A percentile compares a stretch with the other conserved stretches of the same genome.
Evolutionary conservation across 768 basidiomycete genomes (phyloP).

Genomic region (Mycena vitilis): DNA sequence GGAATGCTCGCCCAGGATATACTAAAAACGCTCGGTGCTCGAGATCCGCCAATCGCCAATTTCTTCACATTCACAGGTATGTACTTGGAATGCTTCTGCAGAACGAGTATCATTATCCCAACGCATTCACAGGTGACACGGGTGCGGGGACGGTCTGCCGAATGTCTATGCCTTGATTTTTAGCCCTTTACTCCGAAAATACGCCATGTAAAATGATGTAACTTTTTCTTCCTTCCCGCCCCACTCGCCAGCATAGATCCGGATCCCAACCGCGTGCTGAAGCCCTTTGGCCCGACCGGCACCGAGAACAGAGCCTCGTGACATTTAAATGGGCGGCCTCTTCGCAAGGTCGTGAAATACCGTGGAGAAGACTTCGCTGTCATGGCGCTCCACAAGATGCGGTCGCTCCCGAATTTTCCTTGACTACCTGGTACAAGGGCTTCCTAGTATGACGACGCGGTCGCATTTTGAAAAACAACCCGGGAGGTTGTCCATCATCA

Average conservation of each 20-base stretch:
- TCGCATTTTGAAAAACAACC: background rate
- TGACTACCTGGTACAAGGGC: background rate
- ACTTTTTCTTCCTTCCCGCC: background rate
- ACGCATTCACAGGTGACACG: no score
- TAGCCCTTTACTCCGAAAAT: slow-evolving; percentile 35
- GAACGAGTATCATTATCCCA: no score
- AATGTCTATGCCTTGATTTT: slow-evolving; percentile 57
- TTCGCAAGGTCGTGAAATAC: no score
- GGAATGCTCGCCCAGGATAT: slow-evolving; percentile 96
- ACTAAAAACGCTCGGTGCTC: slow-evolving; percentile 88
- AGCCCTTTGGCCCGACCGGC: no score
- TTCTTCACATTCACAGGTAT: slow-evolving; percentile 92
- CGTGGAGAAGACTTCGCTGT: background rate
- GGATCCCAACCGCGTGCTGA: background rate
- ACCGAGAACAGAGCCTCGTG: slow-evolving; percentile 6
- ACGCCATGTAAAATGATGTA: slow-evolving; percentile 28
- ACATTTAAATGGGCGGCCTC: background rate
- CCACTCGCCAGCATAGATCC: background rate
- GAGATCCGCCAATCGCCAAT: slow-evolving; percentile 94
- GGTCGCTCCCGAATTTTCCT: background rate
- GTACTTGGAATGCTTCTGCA: no score
- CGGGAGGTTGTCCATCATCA: background rate
- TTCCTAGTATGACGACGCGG: no score
- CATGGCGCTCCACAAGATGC: background rate
- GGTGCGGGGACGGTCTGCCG: slow-evolving; percentile 79